Base-by-base conservation (phyloP, 148 eudicot genomes). In the Nyssa sinensis region DNA sequence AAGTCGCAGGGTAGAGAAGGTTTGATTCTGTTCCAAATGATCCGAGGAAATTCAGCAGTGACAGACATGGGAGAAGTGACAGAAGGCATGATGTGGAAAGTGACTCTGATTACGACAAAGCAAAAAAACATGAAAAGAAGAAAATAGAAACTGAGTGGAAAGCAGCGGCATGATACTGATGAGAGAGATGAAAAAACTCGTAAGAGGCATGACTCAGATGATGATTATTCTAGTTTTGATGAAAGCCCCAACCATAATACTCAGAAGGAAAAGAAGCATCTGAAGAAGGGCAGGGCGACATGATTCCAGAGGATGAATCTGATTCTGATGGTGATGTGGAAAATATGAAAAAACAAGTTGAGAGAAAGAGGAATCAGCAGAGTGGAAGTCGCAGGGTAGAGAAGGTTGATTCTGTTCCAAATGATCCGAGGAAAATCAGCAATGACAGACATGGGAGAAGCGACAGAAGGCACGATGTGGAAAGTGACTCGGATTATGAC, bases 271-370 rank as follows among this genome's bases (percentile, higher is more conserved):
- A 41, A 64, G 61, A 64, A 73, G 53, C 76, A 62, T 32, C 49
- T 32, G 9, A 33, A 68, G 24, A 78, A 28, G 76, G 74, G 81
- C 34, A 29, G 73, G 55, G n/a, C n/a, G n/a, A 5, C 74, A 67
- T 74, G 87, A 76, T 60, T 1, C n/a, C 77, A 70, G 83, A 82
- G 61, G 77, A 66, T 74, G 79, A 80, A 10, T 57, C 62, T 51
- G 72, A 74, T 67, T 28, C 39, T 77, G 78, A 77, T 31, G 23
- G 74, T 2, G 67, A 66, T 59, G 77, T 67, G 75, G 61, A 63
- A 59, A 12, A 62, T 51, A 77, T 64, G 74, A 79, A 74, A 47
- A 68, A 73, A 61, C 73, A 34, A 25, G 24, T 66, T 39, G 81
- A 55, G 59, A 59, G 66, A 49, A 59, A 69, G 53, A 71, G 70